These are phyloP conservation scores for Fistulifera solaris DNA, from an alignment of 108 stramenopile genomes.

Conservation along the genomic window DNA sequence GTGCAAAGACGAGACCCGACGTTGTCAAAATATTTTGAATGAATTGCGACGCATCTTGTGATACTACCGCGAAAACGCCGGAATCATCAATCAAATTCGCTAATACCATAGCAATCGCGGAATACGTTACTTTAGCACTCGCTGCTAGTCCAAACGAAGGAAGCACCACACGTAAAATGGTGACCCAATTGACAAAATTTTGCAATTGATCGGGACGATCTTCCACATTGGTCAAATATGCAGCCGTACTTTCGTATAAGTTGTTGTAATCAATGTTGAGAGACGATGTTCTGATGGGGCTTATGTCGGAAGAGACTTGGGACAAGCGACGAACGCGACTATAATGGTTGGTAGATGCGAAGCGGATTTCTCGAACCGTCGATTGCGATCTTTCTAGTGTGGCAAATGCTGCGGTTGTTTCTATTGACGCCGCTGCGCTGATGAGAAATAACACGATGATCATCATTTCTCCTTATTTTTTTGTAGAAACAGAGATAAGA, in stretches of 20 bases:
- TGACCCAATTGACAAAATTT: constrained; percentile 18
- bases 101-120: constrained; percentile 34
- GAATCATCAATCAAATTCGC: constrained; percentile 62
- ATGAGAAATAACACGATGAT: no score
- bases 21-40: constrained; percentile 83
- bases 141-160: constrained; percentile 46
- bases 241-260: constrained; percentile 8
- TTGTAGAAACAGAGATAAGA: no score
- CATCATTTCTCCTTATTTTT: no score
- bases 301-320: no score
- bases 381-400: no score
- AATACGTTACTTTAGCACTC: constrained; percentile 43
- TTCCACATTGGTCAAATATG: constrained; percentile 2
- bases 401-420: no score
- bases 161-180: constrained; percentile 36
- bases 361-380: no score
- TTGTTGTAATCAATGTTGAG: neutral
- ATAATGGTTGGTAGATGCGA: no score
- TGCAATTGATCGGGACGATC: neutral
- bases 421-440: no score
- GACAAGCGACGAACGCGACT: no score
- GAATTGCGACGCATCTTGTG: constrained; percentile 74
- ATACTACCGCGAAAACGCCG: constrained; percentile 68
- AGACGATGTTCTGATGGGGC: no score
- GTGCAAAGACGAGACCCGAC: constrained; percentile 60